A percentile compares a stretch with the other conserved stretches of the same genome.
phyloP scores from a whole-genome alignment of 495 filamentous ascomycete genomes.

The Hypoxylon intermedium region DNA sequence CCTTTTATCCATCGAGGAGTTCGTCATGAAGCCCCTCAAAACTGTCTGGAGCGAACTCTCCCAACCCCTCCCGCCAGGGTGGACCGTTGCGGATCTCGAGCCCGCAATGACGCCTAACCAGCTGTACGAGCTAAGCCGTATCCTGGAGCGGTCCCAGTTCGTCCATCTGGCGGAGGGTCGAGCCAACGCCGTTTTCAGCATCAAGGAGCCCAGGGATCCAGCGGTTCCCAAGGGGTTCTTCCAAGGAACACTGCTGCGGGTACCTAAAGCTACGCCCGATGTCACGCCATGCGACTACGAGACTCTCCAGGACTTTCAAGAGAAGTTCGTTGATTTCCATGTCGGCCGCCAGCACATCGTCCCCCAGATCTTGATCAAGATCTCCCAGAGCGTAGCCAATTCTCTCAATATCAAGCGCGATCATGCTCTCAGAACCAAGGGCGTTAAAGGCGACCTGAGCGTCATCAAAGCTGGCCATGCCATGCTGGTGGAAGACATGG shows the following conservation, averaged over 20 bases:
- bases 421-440: constrained; percentile 20
- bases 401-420: constrained; percentile 35
- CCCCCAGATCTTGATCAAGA: constrained; percentile 63
- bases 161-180: constrained; percentile 66
- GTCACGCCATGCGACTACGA: constrained; percentile 61
- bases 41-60: constrained; percentile 38
- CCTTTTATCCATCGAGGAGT: constrained; percentile 7
- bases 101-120: constrained; percentile 19
- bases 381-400: constrained; percentile 54
- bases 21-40: constrained; percentile 31
- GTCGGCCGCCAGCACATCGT: constrained; percentile 66
- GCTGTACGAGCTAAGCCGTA: constrained; percentile 29
- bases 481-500: constrained; percentile 85
- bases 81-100: constrained; percentile 15
- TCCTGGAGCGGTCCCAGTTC: constrained; percentile 35
- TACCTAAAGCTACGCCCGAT: constrained; percentile 64
- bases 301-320: constrained; percentile 64
- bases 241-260: constrained; percentile 65
- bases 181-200: constrained; percentile 74
- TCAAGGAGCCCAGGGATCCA: constrained; percentile 47
- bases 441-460: constrained; percentile 49
- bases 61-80: constrained; percentile 32
- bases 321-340: constrained; percentile 62
- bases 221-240: constrained; percentile 36
- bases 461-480: constrained; percentile 69